Base-by-base conservation (phyloP, 164 flowering plant species). In the Magnolia kwangsiensis region DNA sequence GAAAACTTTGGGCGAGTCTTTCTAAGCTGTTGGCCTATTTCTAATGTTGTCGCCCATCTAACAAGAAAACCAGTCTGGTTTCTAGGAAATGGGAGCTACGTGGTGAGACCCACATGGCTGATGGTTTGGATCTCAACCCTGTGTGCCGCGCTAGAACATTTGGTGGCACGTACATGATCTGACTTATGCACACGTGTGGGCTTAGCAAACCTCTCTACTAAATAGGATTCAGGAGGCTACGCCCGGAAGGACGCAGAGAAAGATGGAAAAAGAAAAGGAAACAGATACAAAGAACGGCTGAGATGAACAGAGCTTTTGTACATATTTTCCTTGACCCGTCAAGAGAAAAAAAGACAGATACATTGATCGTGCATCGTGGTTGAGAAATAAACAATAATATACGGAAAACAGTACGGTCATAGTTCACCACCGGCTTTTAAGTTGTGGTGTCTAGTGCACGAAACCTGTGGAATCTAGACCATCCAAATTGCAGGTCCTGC, bases 201-300 rank as follows among this genome's bases (percentile, higher is more conserved):
- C 45, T 37, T 37, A 37, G 45, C 45, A 37, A 37, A 3, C 45
- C 6, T 37, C 45, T 37, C 45, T 37, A 37, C 45, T 4, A 37
- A 0, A 37, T 37, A 37, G 45, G 45, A 37, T 37, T 4, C 45
- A 0, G 13, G 50, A 68, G 21, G 11, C 50, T 68, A 20, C 71
- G 18, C 18, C 71, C 50, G 29, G 29, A 27, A 27, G 29, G 29
- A 27, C 29, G 29, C 71, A 68, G n/a, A 67, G 14, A 31, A 27
- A n/a, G 1, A 68, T 8, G 29, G 0, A 67, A 16, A 67, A 24
- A 65, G 8, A 67, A 50, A 50, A 21, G n/a, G 72, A 50, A 21
- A 19, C 14, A n/a, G 58, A n/a, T 20, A 50, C 29, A 70, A n/a
- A 70, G 72, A 50, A 70, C 19, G 13, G 72, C 59, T 70, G 72